These are phyloP conservation scores for Scedosporium aurantiacum DNA, from an alignment of 2,329 filamentous ascomycete species.

Conservation along the genomic window DNA sequence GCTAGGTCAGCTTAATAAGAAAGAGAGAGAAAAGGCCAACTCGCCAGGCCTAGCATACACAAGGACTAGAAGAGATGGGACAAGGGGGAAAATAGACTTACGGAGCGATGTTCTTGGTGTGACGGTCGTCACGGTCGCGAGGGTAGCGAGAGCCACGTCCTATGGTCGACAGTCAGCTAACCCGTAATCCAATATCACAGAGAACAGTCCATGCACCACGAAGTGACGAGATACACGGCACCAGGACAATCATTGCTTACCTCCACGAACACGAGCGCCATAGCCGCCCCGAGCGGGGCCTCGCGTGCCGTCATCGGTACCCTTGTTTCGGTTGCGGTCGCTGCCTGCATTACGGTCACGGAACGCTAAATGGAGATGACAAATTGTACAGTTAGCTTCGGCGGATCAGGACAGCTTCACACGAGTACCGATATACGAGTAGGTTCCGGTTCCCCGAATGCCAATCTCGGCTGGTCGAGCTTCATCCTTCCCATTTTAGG, in stretches of 20 bases:
- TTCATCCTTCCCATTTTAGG: slow-evolving; percentile 6
- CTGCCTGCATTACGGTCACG: slow-evolving; percentile 76
- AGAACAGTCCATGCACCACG: not conserved
- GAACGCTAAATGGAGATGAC: slow-evolving; percentile 51
- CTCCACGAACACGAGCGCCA: slow-evolving; percentile 51
- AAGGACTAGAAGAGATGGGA: not conserved
- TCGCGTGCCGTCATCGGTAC: slow-evolving; percentile 56
- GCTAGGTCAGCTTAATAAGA: slow-evolving; percentile 10
- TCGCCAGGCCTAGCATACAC: not conserved
- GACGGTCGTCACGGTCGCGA: slow-evolving; percentile 46
- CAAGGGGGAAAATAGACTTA: slow-evolving; percentile 22
- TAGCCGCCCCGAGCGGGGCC: slow-evolving; percentile 49
- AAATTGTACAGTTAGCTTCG: slow-evolving; percentile 7
- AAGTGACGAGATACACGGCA: not conserved
- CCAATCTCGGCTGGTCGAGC: not conserved
- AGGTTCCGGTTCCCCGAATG: not conserved
- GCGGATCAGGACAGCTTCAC: not conserved
- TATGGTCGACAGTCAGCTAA: slow-evolving; percentile 15
- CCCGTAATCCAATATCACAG: not conserved
- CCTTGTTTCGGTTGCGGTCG: slow-evolving; percentile 70
- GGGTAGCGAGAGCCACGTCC: slow-evolving; percentile 43
- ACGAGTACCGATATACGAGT: not conserved
- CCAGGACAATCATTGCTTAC: slow-evolving; percentile 24
- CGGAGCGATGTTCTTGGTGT: slow-evolving; percentile 35
- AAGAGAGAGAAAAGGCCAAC: not conserved